phyloP scores from a whole-genome alignment of 2,329 filamentous ascomycete species.

The Aureobasidium subglaciale region DNA sequence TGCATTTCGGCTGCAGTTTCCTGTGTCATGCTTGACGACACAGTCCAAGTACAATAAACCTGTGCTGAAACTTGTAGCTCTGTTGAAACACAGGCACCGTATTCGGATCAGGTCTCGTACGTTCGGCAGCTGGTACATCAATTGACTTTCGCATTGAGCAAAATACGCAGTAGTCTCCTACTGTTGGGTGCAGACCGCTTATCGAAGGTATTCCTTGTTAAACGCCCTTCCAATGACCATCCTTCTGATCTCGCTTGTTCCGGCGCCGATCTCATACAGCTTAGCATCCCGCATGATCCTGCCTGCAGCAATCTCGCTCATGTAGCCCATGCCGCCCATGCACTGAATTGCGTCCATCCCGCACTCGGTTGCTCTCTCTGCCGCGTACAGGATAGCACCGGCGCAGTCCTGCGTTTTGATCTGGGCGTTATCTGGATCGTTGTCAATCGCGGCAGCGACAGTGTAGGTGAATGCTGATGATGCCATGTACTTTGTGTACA shows the following conservation, averaged over 20 bases:
- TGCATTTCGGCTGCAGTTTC: neutral
- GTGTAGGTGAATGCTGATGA: slow-evolving; percentile 80
- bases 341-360: slow-evolving; percentile 85
- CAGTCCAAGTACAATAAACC: no score
- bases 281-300: slow-evolving; percentile 71
- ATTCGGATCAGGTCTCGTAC: no score
- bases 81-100: no score
- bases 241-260: slow-evolving; percentile 85
- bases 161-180: no score
- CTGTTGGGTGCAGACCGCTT: neutral
- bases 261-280: slow-evolving; percentile 94
- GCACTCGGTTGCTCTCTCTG: slow-evolving; percentile 81
- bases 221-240: slow-evolving; percentile 93
- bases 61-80: no score
- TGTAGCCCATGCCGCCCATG: slow-evolving; percentile 65
- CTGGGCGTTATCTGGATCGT: slow-evolving; percentile 36
- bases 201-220: slow-evolving; percentile 62
- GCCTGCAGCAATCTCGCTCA: slow-evolving; percentile 90
- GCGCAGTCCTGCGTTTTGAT: slow-evolving; percentile 89
- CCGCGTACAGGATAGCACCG: slow-evolving; percentile 86
- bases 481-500: slow-evolving; percentile 91
- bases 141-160: no score
- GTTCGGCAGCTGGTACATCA: no score
- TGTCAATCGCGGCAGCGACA: slow-evolving; percentile 74
- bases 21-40: no score